Evolutionary conservation across 2,329 filamentous ascomycete species (phyloP), one percentile per base, ranked within the genome.

Genomic region (Monosporascus ibericus): DNA sequence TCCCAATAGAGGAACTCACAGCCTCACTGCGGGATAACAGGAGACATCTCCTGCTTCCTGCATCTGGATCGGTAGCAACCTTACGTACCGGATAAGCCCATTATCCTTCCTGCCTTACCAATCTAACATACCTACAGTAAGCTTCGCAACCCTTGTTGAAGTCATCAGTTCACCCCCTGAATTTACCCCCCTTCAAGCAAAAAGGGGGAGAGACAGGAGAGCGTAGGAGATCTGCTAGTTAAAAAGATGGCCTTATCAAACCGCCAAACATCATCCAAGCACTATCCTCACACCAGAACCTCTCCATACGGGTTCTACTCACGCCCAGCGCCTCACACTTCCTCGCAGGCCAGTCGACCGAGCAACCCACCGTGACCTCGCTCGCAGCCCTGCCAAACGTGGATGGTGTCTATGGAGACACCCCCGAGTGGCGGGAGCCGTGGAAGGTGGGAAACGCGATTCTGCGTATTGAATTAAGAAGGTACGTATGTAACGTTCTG

Each of bases 301-400:
- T 96, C 52, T 90, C 89, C 9, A 90, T 97, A 67, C 87, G 91
- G n/a, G 73, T 97, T 50, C 74, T 97, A 54, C 78, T 97, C 54
- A 95, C 91, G 3, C 70, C 80, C 34, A 84, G 86, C 1, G 88
- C 92, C 0, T 72, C 79, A 24, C 78, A 85, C 30, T 97, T 97
- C 68, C 82, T 97, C 0, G 75, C 75, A 14, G 88, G 87, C 27
- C 89, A 95, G 66, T 82, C 84, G 36, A 65, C 70, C 3, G 92
- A 96, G 68, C 90, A 96, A 67, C 90, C 92, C 0, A 74, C 78
- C 1, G 67, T 94, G 2, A 70, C 75, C 0, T 70, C 78, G 1
- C 72, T 96, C 5, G 70, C 74, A 14, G 61, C 70, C 3, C 70
- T 89, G 5, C 81, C 84, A 3, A 86, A 87, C 58, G 88, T 97